Conservation (phyloP, 2,329 filamentous ascomycete species). For the Paraphaeosphaeria sporulosa region DNA sequence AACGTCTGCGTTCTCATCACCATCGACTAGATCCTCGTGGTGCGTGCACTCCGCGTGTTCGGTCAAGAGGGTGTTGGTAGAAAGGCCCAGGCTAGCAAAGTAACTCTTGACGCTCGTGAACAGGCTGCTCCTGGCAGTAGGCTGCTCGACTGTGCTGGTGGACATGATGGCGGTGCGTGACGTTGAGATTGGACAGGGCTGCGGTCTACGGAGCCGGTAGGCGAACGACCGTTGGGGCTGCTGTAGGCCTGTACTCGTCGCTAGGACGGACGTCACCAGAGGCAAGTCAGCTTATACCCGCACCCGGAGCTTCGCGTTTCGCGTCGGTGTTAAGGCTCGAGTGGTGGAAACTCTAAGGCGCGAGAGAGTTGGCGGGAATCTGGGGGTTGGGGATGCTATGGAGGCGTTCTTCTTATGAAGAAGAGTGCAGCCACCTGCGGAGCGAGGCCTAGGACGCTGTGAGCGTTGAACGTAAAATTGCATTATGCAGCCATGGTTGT, state of each 20-base stretch:
- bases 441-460: conserved; percentile 20
- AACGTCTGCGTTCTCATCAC: conserved; percentile 3
- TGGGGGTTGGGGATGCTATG: conserved; percentile 1
- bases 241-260: background rate
- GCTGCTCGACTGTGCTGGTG: conserved; percentile 13
- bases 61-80: conserved; percentile 32
- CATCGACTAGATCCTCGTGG: conserved; percentile 40
- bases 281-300: conserved; percentile 10
- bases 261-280: conserved; percentile 1
- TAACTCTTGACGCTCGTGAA: conserved; percentile 26
- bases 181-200: conserved; percentile 8
- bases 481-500: background rate
- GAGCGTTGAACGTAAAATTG: background rate
- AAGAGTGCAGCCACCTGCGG: conserved; percentile 22
- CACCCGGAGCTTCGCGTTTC: conserved; percentile 5
- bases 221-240: background rate
- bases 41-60: conserved; percentile 36
- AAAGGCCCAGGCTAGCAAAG: conserved; percentile 30
- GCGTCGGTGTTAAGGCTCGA: conserved; percentile 8
- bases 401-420: background rate
- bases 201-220: background rate
- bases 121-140: conserved; percentile 14
- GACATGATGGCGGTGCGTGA: conserved; percentile 11
- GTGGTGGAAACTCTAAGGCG: background rate
- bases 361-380: background rate